Evolutionary conservation across 108 stramenopile genomes (phyloP).

Genomic region (Schizochytrium sp.): DNA sequence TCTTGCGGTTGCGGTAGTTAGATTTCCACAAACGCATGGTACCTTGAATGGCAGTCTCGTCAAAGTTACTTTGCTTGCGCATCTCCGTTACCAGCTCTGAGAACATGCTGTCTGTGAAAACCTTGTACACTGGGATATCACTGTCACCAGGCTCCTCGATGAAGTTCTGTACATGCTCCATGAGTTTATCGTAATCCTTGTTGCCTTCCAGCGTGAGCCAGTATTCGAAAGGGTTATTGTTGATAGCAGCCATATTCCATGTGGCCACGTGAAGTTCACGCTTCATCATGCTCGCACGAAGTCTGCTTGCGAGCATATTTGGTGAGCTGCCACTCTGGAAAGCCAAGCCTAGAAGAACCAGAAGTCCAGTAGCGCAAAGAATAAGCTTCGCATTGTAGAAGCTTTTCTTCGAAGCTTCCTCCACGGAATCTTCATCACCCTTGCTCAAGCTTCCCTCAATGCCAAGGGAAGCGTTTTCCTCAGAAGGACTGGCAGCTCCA

Average conservation of each 20-base stretch:
- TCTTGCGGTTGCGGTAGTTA: conserved; percentile 54
- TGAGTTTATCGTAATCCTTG: conserved; percentile 59
- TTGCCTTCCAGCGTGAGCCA: conserved; percentile 62
- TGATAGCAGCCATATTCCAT: conserved; percentile 72
- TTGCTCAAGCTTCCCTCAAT: neutral
- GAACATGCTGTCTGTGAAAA: conserved; percentile 61
- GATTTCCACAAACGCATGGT: conserved; percentile 51
- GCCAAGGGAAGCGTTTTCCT: neutral
- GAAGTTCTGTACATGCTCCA: conserved; percentile 62
- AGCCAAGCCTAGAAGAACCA: conserved; percentile 24
- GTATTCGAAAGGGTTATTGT: conserved; percentile 73
- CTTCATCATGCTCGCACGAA: conserved; percentile 39
- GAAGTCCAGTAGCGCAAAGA: conserved; percentile 26
- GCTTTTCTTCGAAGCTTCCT: neutral
- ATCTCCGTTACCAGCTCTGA: conserved; percentile 35
- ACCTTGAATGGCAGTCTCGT: neutral
- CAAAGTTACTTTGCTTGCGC: neutral
- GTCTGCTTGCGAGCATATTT: neutral
- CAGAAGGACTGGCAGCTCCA: too few species aligned
- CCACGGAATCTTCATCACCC: neutral
- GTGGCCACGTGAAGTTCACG: conserved; percentile 59
- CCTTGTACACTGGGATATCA: conserved; percentile 50
- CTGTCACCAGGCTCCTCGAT: conserved; percentile 44
- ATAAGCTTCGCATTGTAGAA: conserved; percentile 48
- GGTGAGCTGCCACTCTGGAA: conserved; percentile 40